Evolutionary conservation across 1,284 basidiomycete species (phyloP).

Genomic region (Phylloboletellus chloephorus): DNA sequence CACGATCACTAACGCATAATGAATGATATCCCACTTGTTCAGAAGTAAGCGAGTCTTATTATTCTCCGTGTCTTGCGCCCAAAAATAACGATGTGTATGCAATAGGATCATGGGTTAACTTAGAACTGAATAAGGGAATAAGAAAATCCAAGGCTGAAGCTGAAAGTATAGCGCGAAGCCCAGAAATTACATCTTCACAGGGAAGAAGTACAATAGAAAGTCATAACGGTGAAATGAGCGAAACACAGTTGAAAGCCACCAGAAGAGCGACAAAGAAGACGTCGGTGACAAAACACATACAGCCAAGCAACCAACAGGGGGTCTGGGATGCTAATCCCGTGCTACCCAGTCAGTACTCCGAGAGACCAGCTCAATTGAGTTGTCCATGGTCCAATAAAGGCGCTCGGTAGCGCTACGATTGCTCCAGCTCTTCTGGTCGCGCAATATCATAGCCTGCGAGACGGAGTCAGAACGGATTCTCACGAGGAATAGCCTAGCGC

Average conservation of each 20-base stretch:
- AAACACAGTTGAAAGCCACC: constrained; percentile 3
- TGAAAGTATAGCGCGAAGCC: constrained; percentile 7
- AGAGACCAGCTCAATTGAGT: constrained; percentile 75
- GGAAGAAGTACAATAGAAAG: constrained; percentile 23
- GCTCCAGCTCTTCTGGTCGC: constrained; percentile 92
- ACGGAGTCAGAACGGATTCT: not conserved
- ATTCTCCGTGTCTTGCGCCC: constrained; percentile 9
- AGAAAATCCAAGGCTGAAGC: constrained; percentile 11
- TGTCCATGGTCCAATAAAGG: constrained; percentile 84
- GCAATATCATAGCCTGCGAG: constrained; percentile 79
- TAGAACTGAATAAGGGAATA: constrained; percentile 18
- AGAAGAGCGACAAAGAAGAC: constrained; percentile 7
- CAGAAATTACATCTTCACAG: constrained; percentile 24
- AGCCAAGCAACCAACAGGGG: not conserved
- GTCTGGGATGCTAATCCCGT: constrained; percentile 44
- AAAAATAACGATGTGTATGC: constrained; percentile 9
- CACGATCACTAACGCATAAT: constrained; percentile 6
- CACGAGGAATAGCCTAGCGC: constrained; percentile 20
- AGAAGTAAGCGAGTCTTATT: constrained; percentile 18
- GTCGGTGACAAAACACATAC: constrained; percentile 14
- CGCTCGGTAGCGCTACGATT: constrained; percentile 81
- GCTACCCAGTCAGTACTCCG: constrained; percentile 81
- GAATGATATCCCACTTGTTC: constrained; percentile 16
- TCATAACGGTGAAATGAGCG: not conserved
- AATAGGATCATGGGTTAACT: constrained; percentile 17